Base-by-base conservation (phyloP, 495 filamentous ascomycete species). In the Tuber borchii region DNA sequence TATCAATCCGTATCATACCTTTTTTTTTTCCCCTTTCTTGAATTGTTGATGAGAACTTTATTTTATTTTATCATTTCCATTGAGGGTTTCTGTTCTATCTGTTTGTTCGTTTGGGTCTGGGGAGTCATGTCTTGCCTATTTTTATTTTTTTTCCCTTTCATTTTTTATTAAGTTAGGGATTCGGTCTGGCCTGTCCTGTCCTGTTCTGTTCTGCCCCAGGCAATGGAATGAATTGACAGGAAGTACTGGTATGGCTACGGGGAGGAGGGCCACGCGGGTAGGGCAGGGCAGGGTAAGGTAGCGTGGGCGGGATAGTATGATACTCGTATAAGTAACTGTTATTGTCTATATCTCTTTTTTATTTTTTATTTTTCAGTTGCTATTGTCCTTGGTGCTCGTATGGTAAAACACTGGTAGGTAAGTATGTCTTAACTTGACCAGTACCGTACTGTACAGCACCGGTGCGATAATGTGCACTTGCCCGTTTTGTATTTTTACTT, bases 31-130 rank as follows among this genome's bases (percentile, higher is more conserved):
- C 17, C 34, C 68, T 68, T 44, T 56, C 56, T 44, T 56, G 22
- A n/a, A 56, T n/a, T 40, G 37, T 44, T 68, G 44, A 40, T 26
- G 75, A 34, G 44, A 46, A 2, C 65, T 77, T 22, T 61, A n/a
- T 76, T 71, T 26, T 44, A 31, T 78, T 70, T 79, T 46, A 45
- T 71, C 73, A 73, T 75, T 73, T 82, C 70, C 71, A 71, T 76
- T 77, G 45, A 76, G 76, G 44, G 45, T 61, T 70, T 48, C 48
- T 56, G 22, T 56, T 56, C 48, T 8, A 56, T 56, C 7, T n/a
- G 7, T n/a, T 56, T 56, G 22, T 72, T 31, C 71, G 31, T 70
- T 48, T 51, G 74, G 69, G 77, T 68, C 74, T 71, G 68, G 56
- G 56, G 56, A 65, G 56, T 65, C 56, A 31, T 31, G 37, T 42